Base-by-base conservation (phyloP, 73 alveolate genomes). In the Breviolum minutum region DNA sequence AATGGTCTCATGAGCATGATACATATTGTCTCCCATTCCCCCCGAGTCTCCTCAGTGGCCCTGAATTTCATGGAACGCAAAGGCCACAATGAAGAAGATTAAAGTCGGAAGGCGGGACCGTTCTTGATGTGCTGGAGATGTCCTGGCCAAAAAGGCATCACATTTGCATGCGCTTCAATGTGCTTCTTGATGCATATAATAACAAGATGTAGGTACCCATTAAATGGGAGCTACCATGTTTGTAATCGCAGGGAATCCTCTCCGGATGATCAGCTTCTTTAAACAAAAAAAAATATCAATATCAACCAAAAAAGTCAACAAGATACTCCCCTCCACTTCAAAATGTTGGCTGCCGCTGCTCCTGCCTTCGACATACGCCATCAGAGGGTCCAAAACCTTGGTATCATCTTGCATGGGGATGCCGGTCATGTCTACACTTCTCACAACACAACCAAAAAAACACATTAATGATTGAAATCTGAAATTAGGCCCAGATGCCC, bases 51-150 rank as follows among this genome's bases (percentile, higher is more conserved):
- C 54, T 40, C 54, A 40, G 54, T 40, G 54, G 54, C 54, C 54
- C 0, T 40, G 54, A 40, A 40, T 40, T 40, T 40, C 54, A 40
- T 68, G 77, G 77, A 68, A 68, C 2, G 77, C 77, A 68, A 2
- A 68, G 77, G 77, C 77, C 77, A 68, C 17, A 68, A 14, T 22
- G 77, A 22, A 68, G 54, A 40, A 40, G 54, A 40, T 40, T 40
- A 71, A 71, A 8, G 76, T 66, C 26, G 76, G 81, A 71, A 71
- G 32, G 81, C 19, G 81, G 89, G 89, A 12, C 89, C 89, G 30
- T 19, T 30, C 30, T 29, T 81, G 89, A 81, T 81, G 40, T 81
- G 89, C 89, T 81, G 70, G 70, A 81, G 29, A 69, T 81, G 66
- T 30, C 89, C 89, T 81, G 89, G 7, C 69, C 19, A 14, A 40